Conservation (phyloP, 2,329 filamentous ascomycete genomes). For the Cercospora sp. region DNA sequence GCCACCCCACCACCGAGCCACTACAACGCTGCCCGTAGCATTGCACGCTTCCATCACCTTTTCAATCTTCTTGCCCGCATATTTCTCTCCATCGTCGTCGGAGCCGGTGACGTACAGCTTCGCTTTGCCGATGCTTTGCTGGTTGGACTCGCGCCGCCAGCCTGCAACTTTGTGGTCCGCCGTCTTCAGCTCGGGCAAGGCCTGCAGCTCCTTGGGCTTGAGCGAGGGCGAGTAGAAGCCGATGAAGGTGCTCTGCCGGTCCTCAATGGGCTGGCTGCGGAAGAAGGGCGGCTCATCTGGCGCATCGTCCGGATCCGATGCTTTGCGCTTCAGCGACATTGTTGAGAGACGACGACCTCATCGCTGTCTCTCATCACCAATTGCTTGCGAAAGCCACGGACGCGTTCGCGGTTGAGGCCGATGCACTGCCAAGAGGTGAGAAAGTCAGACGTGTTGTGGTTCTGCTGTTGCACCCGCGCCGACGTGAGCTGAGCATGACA, state of each 20-base stretch:
- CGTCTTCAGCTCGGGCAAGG: slow-evolving; percentile 45
- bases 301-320: slow-evolving; percentile 19
- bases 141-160: slow-evolving; percentile 52
- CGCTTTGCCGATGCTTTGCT: slow-evolving; percentile 47
- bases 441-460: background rate
- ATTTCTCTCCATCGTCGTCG: slow-evolving; percentile 58
- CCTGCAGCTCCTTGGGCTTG: slow-evolving; percentile 46
- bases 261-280: slow-evolving; percentile 49
- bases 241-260: slow-evolving; percentile 55
- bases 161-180: slow-evolving; percentile 56
- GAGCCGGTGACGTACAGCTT: slow-evolving; percentile 47
- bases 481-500: slow-evolving; percentile 23
- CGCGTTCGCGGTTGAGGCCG: background rate
- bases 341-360: background rate
- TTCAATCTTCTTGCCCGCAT: slow-evolving; percentile 52
- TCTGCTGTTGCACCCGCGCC: background rate
- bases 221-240: slow-evolving; percentile 52
- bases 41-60: slow-evolving; percentile 49
- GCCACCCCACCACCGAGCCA: slow-evolving; percentile 59
- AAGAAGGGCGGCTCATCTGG: slow-evolving; percentile 41
- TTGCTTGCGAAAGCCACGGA: background rate
- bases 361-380: background rate
- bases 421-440: background rate
- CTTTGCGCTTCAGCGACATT: slow-evolving; percentile 38
- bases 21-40: slow-evolving; percentile 51